Conservation (phyloP, 129 eudicot species). For the Heracleum sosnowskyi region DNA sequence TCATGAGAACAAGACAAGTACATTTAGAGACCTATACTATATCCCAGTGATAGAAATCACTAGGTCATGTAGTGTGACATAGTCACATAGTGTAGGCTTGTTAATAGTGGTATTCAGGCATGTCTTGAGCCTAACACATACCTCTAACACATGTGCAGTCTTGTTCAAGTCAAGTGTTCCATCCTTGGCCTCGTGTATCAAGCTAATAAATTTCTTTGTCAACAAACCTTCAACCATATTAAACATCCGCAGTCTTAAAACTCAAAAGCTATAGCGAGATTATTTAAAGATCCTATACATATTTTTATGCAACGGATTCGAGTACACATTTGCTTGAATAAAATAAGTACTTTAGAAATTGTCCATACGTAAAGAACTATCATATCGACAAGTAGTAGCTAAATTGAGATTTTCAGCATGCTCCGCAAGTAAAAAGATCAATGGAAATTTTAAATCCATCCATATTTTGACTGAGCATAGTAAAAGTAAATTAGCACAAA, state of each 20-base stretch:
- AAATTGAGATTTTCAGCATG: conserved; percentile 26
- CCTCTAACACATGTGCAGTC: conserved; percentile 51
- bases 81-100: too few relatives aligned
- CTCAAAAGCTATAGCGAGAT: not conserved
- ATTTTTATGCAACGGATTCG: not conserved
- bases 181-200: conserved; percentile 46
- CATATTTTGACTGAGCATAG: not conserved
- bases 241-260: too few relatives aligned
- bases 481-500: not conserved
- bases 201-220: conserved; percentile 57
- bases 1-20: too few relatives aligned
- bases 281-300: not conserved
- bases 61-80: too few relatives aligned
- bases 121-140: too few relatives aligned
- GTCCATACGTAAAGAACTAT: conserved; percentile 63
- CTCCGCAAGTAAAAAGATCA: conserved; percentile 30
- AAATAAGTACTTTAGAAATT: not conserved
- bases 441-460: not conserved
- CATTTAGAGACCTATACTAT: too few relatives aligned
- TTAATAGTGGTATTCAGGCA: too few relatives aligned
- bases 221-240: too few relatives aligned
- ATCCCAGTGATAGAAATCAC: too few relatives aligned
- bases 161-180: conserved; percentile 63
- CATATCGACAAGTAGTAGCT: conserved; percentile 47
- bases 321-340: not conserved